A percentile compares a stretch with the other conserved stretches of the same genome.
These are phyloP conservation scores for Bimuria novae-zelandiae DNA, from an alignment of 2,329 filamentous ascomycete genomes.

Conservation along the genomic window DNA sequence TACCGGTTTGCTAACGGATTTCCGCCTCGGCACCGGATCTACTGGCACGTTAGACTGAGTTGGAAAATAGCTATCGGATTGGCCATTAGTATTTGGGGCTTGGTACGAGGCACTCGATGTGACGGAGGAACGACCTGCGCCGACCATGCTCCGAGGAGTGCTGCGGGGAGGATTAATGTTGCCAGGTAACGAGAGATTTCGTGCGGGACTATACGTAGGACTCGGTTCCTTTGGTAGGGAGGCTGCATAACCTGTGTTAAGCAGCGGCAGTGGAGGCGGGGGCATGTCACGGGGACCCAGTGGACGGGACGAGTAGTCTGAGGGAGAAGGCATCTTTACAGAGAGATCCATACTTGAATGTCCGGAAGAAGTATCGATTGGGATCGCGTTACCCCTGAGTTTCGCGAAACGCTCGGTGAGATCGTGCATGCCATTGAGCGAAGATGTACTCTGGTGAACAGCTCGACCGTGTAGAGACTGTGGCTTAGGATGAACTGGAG, in stretches of 20 bases:
- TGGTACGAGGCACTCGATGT: slow-evolving; percentile 45
- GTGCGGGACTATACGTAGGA: slow-evolving; percentile 77
- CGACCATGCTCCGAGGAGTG: slow-evolving; percentile 67
- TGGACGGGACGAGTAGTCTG: slow-evolving; percentile 45
- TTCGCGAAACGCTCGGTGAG: slow-evolving; percentile 47
- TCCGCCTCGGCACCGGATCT: slow-evolving; percentile 29
- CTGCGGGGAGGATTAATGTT: slow-evolving; percentile 68
- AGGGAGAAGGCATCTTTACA: slow-evolving; percentile 49
- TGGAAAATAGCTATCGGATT: slow-evolving; percentile 51
- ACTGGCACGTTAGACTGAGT: slow-evolving; percentile 22
- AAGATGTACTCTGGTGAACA: slow-evolving; percentile 47
- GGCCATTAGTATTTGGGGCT: slow-evolving; percentile 43
- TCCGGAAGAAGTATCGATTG: slow-evolving; percentile 27
- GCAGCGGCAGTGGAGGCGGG: slow-evolving; percentile 52
- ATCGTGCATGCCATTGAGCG: slow-evolving; percentile 31
- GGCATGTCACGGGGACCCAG: slow-evolving; percentile 61
- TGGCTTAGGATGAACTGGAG: slow-evolving; percentile 68
- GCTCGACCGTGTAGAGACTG: slow-evolving; percentile 67
- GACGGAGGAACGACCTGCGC: slow-evolving; percentile 55
- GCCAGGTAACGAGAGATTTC: slow-evolving; percentile 70
- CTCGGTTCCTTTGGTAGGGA: slow-evolving; percentile 72
- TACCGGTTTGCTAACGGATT: slow-evolving; percentile 57
- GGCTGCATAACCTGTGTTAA: slow-evolving; percentile 58
- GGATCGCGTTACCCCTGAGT: slow-evolving; percentile 28
- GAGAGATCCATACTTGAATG: slow-evolving; percentile 37